Evolutionary conservation across 2,329 filamentous ascomycete species (phyloP).

Genomic region (Rhynchosporium agropyri): DNA sequence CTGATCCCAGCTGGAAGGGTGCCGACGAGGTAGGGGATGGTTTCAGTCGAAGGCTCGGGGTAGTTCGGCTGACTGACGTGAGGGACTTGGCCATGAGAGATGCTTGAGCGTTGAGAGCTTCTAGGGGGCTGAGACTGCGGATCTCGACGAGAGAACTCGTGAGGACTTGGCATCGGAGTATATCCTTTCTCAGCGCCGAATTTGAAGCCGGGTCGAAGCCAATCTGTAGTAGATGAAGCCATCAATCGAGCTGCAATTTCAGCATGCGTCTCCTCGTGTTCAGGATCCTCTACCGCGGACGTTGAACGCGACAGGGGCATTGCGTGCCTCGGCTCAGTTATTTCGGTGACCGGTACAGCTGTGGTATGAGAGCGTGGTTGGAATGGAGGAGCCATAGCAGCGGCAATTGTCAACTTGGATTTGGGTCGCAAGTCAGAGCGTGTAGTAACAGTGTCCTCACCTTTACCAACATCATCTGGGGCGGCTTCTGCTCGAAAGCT

Average conservation of each 20-base stretch:
- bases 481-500: neutral
- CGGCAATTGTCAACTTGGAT: slow-evolving; percentile 39
- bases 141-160: slow-evolving; percentile 17
- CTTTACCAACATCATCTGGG: neutral
- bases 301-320: neutral
- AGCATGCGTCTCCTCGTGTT: slow-evolving; percentile 23
- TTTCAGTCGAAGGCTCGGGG: slow-evolving; percentile 5
- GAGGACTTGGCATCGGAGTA: slow-evolving; percentile 26
- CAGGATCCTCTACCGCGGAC: slow-evolving; percentile 1
- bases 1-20: slow-evolving; percentile 50
- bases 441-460: neutral
- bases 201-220: slow-evolving; percentile 24
- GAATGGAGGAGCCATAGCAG: slow-evolving; percentile 43
- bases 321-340: neutral
- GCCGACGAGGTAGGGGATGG: slow-evolving; percentile 58
- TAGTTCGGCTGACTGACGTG: neutral
- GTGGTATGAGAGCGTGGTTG: slow-evolving; percentile 38
- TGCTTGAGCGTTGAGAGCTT: slow-evolving; percentile 28
- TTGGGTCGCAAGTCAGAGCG: slow-evolving; percentile 27
- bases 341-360: slow-evolving; percentile 7
- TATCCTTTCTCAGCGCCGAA: slow-evolving; percentile 19
- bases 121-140: slow-evolving; percentile 9
- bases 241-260: slow-evolving; percentile 35
- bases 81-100: slow-evolving; percentile 25
- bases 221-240: slow-evolving; percentile 31